Conservation (phyloP, 2,329 filamentous ascomycete species). For the Monosporascus cannonballus region DNA sequence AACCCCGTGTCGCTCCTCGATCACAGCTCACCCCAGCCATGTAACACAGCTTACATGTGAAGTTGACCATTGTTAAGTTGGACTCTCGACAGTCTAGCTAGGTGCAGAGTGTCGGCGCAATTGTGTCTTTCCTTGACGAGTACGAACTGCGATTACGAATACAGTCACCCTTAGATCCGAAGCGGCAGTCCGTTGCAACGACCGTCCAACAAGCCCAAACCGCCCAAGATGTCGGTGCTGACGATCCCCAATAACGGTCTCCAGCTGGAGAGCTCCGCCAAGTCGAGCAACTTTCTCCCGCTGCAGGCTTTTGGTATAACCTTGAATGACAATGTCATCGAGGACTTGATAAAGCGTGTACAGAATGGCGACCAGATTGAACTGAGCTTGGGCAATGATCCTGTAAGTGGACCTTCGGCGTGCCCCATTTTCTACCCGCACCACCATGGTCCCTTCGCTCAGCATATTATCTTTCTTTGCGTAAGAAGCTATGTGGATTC, state of each 20-base stretch:
- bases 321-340: constrained; percentile 52
- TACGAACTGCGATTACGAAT: constrained; percentile 8
- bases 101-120: constrained; percentile 23
- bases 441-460: constrained; percentile 4
- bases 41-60: constrained; percentile 25
- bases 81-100: constrained; percentile 26
- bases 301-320: constrained; percentile 52
- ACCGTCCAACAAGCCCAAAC: constrained; percentile 3
- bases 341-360: constrained; percentile 56
- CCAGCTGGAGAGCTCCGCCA: constrained; percentile 46
- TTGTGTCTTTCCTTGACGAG: constrained; percentile 17
- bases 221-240: constrained; percentile 43
- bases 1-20: background rate
- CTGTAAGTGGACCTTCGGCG: constrained; percentile 42
- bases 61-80: constrained; percentile 25
- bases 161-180: background rate
- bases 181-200: background rate
- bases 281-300: constrained; percentile 37
- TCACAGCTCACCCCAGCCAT: constrained; percentile 17
- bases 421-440: constrained; percentile 9
- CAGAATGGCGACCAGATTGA: constrained; percentile 51
- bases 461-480: constrained; percentile 3
- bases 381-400: constrained; percentile 50
- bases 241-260: constrained; percentile 53
- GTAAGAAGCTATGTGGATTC: background rate